Conservation (phyloP, 179 eudicot genomes). For the Monotropa hypopitys region DNA sequence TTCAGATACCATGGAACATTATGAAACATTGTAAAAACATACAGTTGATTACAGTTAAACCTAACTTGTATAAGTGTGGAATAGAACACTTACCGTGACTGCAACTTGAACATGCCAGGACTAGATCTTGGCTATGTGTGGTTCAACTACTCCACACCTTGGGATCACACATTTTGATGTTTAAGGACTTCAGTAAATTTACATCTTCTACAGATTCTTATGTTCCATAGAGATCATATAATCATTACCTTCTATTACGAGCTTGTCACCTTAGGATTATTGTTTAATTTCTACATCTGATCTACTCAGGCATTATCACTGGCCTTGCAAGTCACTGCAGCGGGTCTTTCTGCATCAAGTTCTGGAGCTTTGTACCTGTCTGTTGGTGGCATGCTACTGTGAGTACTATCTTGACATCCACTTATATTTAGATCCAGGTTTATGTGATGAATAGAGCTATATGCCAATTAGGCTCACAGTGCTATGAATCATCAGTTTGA, state of each 20-base stretch:
- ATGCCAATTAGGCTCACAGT: background rate
- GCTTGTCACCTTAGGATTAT: conserved; percentile 1
- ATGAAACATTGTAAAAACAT: background rate
- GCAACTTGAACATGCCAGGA: background rate
- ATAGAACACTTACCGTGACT: background rate
- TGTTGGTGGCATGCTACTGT: conserved; percentile 78
- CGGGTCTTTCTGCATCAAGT: conserved; percentile 40
- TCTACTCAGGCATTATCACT: conserved; percentile 54
- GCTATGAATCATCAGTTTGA: background rate
- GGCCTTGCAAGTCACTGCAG: conserved; percentile 57
- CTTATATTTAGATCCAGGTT: background rate
- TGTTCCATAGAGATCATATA: background rate
- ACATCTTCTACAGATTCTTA: background rate
- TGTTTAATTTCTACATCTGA: conserved; percentile 6
- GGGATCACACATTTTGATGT: background rate
- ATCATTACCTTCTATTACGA: background rate
- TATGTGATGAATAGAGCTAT: background rate
- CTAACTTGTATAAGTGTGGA: background rate
- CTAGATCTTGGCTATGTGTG: background rate
- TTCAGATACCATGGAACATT: background rate
- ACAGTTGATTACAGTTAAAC: background rate
- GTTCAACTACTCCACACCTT: background rate
- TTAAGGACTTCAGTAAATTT: background rate
- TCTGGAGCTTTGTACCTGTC: conserved; percentile 49
- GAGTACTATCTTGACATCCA: conserved; percentile 25